Evolutionary conservation across 2,329 filamentous ascomycete species (phyloP), one percentile per base, ranked within the genome.

Genomic region (Botrytis hyacinthi): DNA sequence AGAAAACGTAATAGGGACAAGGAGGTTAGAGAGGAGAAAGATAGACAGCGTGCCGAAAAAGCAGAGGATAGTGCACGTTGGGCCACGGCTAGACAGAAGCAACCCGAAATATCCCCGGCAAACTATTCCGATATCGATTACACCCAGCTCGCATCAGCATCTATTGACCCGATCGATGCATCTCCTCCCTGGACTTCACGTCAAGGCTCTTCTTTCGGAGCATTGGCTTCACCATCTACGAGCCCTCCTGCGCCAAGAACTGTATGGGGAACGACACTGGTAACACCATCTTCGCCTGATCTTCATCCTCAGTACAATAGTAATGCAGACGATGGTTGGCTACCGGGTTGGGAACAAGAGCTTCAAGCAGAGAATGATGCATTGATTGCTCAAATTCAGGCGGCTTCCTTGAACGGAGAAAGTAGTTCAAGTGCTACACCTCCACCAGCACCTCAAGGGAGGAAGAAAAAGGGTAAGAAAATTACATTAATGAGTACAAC

Each of bases 191-290:
- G 84, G 77, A 85, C 87, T 7, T 87, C 89, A 16, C 88, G 88
- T 0, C 85, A 87, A 66, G 85, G 88, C 32, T 85, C 86, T 20
- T 89, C 88, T 0, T 94, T 93, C 78, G 87, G 87, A 48, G 88
- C 89, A 3, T 83, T 97, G 35, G 92, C 93, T 0, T 91, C 91
- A 1, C 90, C 95, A 77, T 95, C 93, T 6, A 95, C 93, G 1
- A 97, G 93, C 75, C 94, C 95, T 0, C 91, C 89, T 10, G 89
- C 90, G 0, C 85, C 88, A 59, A 90, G 90, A 75, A 98, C 95
- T 0, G 93, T 98, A 0, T 98, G 95, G 95, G 95, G 95, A n/a
- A 98, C 95, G 0, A 86, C 88, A 5, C 89, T 88, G 0, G 84
- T 97, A 4, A 80, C 84, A 3, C 84, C 89, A 0, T 84, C 83